phyloP scores from a whole-genome alignment of 2,329 filamentous ascomycete species.

The Aspergillus melleus region DNA sequence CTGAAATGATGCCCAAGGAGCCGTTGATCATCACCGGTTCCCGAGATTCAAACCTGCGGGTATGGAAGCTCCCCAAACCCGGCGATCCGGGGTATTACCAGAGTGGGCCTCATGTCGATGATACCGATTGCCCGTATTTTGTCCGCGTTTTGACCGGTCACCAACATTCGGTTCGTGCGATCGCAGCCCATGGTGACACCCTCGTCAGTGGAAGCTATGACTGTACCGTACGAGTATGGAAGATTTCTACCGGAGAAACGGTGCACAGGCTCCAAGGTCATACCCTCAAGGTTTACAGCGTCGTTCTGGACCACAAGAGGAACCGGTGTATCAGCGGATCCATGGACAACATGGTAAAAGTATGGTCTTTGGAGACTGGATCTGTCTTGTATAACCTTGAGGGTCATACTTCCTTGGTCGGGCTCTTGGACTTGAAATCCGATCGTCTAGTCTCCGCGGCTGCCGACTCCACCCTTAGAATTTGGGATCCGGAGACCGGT shows the following conservation, averaged over 20 bases:
- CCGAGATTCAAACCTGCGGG: constrained; percentile 86
- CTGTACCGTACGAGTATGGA: constrained; percentile 92
- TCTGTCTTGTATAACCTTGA: constrained; percentile 84
- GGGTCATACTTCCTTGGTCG: constrained; percentile 88
- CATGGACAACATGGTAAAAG: constrained; percentile 97
- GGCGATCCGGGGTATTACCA: constrained; percentile 78
- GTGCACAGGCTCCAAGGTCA: constrained; percentile 84
- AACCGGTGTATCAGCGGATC: constrained; percentile 97
- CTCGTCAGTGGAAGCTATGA: constrained; percentile 98
- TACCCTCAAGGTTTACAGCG: constrained; percentile 91
- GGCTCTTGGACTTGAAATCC: constrained; percentile 83
- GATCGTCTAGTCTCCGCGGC: constrained; percentile 92
- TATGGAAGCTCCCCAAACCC: constrained; percentile 88
- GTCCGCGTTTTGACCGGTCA: constrained; percentile 84
- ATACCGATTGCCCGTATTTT: constrained; percentile 89
- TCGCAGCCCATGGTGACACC: constrained; percentile 90
- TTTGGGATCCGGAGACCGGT: constrained; percentile 94
- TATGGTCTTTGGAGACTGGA: constrained; percentile 91
- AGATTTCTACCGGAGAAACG: constrained; percentile 90
- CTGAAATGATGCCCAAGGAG: constrained; percentile 88
- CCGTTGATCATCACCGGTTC: constrained; percentile 97
- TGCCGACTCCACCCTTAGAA: constrained; percentile 89
- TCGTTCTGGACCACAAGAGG: constrained; percentile 86
- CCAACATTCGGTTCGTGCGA: constrained; percentile 89
- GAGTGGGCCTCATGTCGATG: constrained; percentile 68